phyloP scores from a whole-genome alignment of 306 rosid species.

The Vicia faba region DNA sequence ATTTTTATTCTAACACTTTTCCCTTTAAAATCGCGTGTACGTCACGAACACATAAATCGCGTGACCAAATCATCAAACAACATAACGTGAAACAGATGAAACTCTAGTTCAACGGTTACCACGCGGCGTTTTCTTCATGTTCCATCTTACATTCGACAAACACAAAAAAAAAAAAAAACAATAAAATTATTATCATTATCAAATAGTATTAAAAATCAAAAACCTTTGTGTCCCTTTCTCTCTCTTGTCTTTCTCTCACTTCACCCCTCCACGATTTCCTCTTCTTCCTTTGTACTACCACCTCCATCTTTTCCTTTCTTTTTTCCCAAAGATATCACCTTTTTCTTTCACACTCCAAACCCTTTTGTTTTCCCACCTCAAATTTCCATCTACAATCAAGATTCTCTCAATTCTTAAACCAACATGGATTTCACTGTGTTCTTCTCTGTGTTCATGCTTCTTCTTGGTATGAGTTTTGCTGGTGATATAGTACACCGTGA shows the following conservation, averaged over 20 bases:
- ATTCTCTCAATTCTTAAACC: constrained; percentile 25
- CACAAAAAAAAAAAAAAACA: constrained; percentile 15
- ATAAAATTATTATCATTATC: not conserved
- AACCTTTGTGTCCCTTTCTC: not conserved
- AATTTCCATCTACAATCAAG: constrained; percentile 11
- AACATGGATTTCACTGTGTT: constrained; percentile 49
- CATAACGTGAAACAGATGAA: constrained; percentile 24
- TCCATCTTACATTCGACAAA: constrained; percentile 47
- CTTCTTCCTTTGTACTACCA: constrained; percentile 34
- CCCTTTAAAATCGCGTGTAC: constrained; percentile 21
- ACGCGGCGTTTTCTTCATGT: constrained; percentile 48
- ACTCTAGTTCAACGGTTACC: constrained; percentile 65
- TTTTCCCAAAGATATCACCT: constrained; percentile 27
- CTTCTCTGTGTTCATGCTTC: constrained; percentile 45
- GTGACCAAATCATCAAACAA: constrained; percentile 12
- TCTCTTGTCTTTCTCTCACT: constrained; percentile 19
- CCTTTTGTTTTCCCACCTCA: constrained; percentile 31
- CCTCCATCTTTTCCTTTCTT: constrained; percentile 17
- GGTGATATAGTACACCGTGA: constrained; percentile 94
- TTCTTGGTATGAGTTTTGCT: constrained; percentile 51
- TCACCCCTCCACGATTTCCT: constrained; percentile 37
- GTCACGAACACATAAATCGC: constrained; percentile 36
- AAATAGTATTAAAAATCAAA: constrained; percentile 5
- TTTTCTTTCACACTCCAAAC: constrained; percentile 39
- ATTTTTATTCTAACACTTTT: not conserved